Conservation (phyloP, 108 stramenopile species). For the Fragilaria crotonensis region DNA sequence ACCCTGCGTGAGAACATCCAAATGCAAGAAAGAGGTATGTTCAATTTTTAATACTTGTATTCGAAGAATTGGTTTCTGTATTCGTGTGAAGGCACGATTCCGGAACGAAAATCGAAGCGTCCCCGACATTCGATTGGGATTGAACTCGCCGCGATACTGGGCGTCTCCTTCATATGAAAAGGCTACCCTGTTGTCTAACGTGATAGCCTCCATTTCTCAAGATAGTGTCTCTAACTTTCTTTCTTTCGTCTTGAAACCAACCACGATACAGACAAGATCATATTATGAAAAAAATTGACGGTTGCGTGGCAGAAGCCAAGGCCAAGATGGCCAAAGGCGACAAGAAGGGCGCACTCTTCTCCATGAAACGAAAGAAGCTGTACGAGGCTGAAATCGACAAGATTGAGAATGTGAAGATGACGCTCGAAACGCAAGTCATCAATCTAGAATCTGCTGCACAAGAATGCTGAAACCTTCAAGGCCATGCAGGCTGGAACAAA, state of each 20-base stretch:
- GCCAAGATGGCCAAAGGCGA: conserved; percentile 92
- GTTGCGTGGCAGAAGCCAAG: conserved; percentile 81
- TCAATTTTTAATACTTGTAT: too few species aligned
- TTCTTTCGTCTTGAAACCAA: too few species aligned
- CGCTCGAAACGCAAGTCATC: conserved; percentile 90
- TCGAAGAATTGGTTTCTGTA: too few species aligned
- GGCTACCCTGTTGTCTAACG: too few species aligned
- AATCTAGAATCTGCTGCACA: conserved; percentile 91
- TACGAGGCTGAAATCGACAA: conserved; percentile 95
- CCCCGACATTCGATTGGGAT: too few species aligned
- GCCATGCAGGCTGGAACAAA: conserved; percentile 85
- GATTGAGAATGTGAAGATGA: conserved; percentile 92
- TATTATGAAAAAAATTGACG: conserved; percentile 70
- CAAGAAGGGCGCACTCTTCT: conserved; percentile 93
- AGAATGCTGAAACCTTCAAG: conserved; percentile 89
- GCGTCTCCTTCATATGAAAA: too few species aligned
- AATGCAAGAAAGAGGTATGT: conserved; percentile 79
- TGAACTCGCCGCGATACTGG: too few species aligned
- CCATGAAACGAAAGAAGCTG: conserved; percentile 95
- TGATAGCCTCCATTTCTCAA: too few species aligned
- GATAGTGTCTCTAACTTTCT: too few species aligned
- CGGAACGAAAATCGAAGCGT: too few species aligned
- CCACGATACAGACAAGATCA: conserved; percentile 44
- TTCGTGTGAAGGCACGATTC: too few species aligned
- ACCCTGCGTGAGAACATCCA: conserved; percentile 69